phyloP scores from a whole-genome alignment of 225 moss, liverwort and hornwort genomes.

The Bryum argenteum region DNA sequence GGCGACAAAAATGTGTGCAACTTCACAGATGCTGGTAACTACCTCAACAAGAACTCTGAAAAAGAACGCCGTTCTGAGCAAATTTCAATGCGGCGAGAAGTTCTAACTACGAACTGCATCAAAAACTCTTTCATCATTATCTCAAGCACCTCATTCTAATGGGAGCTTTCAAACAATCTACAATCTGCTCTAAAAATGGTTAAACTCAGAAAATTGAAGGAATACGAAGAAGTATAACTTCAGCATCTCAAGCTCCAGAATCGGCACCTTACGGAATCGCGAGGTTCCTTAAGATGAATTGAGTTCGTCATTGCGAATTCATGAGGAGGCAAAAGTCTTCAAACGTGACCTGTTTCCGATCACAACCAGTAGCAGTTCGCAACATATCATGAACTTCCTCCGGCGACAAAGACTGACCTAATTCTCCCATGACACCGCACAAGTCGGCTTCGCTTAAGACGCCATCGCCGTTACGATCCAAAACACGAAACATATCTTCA shows the following conservation, averaged over 20 bases:
- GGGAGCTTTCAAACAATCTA: too few species aligned
- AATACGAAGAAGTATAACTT: too few species aligned
- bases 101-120: too few species aligned
- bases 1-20: too few species aligned
- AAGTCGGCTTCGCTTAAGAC: conserved; percentile 65
- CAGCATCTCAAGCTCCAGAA: background rate
- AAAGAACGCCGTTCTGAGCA: too few species aligned
- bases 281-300: too few species aligned
- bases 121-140: background rate
- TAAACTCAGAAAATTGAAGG: too few species aligned
- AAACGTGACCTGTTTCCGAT: conserved; percentile 46
- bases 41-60: too few species aligned
- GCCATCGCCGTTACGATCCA: conserved; percentile 85
- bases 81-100: too few species aligned
- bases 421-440: conserved; percentile 50
- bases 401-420: conserved; percentile 48
- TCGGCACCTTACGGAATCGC: background rate
- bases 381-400: conserved; percentile 62
- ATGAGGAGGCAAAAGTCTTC: conserved; percentile 59
- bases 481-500: conserved; percentile 58
- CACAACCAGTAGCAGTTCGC: conserved; percentile 47
- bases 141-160: background rate
- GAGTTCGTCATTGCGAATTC: conserved; percentile 27
- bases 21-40: too few species aligned
- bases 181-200: too few species aligned